Base-by-base conservation (phyloP, 2,329 filamentous ascomycete species). In the Phialocephala sp. region DNA sequence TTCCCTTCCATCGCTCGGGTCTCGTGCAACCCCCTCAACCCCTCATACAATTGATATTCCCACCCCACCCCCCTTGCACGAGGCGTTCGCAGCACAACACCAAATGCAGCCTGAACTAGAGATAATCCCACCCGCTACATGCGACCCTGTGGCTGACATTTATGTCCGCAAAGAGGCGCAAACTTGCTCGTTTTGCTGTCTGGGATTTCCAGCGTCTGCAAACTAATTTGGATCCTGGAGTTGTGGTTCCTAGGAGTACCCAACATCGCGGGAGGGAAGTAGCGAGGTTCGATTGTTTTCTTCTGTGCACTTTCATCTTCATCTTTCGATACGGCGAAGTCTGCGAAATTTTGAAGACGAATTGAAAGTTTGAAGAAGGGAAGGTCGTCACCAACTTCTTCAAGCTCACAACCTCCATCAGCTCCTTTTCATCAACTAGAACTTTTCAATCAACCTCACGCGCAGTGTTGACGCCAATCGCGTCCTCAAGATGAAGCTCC, bases 121-220 rank as follows among this genome's bases (percentile, higher is more conserved):
- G n/a, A n/a, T n/a, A n/a, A n/a, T n/a, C n/a, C n/a, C n/a, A n/a
- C n/a, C n/a, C n/a, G n/a, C n/a, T 14, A n/a, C 43, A 12, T 45
- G 18, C 43, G n/a, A 18, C 8, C n/a, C n/a, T 4, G 43, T 20
- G 15, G n/a, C 43, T 1, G n/a, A 3, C 8, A 2, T 12, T 45
- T n/a, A 45, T 45, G 43, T 45, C 43, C 43, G 43, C 43, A 45
- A 45, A 45, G 43, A 45, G 8, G n/a, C 43, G 43, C 43, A 45
- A 45, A 45, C n/a, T 45, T 45, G n/a, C 43, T 45, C 43, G n/a
- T 45, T 45, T 8, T 45, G n/a, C 27, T 20, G 18, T 20, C 43
- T 20, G 2, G 3, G n/a, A 12, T 41, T 41, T 3, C 37, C 15
- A 41, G 15, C 37, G 37, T 41, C 37, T 41, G 37, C 37, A 41